Conservation (phyloP, 1,284 basidiomycete genomes). For the Melampsora americana region DNA sequence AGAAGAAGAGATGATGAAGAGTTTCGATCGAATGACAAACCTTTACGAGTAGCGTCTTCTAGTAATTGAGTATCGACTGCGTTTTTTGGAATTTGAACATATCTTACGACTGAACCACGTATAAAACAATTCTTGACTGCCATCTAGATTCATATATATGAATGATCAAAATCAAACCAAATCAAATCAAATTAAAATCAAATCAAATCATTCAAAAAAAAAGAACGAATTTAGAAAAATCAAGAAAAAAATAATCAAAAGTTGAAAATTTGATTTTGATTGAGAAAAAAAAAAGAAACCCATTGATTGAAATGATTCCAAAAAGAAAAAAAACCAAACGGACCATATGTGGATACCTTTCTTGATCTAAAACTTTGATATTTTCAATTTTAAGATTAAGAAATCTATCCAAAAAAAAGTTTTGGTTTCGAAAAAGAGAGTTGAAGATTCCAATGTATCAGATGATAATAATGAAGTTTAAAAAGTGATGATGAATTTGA, state of each 20-base stretch:
- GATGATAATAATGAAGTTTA: too few species aligned
- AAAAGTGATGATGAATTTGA: too few species aligned
- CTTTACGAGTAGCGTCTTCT: slow-evolving; percentile 95
- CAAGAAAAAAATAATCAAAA: not conserved
- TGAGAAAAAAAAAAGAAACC: too few species aligned
- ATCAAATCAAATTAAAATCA: not conserved
- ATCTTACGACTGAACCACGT: slow-evolving; percentile 94
- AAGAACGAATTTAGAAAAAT: too few species aligned
- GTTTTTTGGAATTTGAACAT: slow-evolving; percentile 86
- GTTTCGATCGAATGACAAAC: slow-evolving; percentile 46
- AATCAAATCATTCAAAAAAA: too few species aligned
- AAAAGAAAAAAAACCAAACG: too few species aligned
- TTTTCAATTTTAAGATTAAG: slow-evolving; percentile 94
- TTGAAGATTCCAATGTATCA: too few species aligned
- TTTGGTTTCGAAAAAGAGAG: too few species aligned
- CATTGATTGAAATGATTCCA: too few species aligned
- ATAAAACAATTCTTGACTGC: slow-evolving; percentile 99
- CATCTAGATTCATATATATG: slow-evolving; percentile 70
- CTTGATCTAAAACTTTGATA: slow-evolving; percentile 87
- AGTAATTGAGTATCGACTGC: slow-evolving; percentile 92
- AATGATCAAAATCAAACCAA: not conserved
- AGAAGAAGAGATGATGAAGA: not conserved
- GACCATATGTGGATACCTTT: slow-evolving; percentile 97
- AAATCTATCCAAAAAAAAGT: slow-evolving; percentile 63
- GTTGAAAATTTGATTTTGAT: slow-evolving; percentile 49